phyloP scores from a whole-genome alignment of 495 filamentous ascomycete genomes.

The Tuber magnatum region DNA sequence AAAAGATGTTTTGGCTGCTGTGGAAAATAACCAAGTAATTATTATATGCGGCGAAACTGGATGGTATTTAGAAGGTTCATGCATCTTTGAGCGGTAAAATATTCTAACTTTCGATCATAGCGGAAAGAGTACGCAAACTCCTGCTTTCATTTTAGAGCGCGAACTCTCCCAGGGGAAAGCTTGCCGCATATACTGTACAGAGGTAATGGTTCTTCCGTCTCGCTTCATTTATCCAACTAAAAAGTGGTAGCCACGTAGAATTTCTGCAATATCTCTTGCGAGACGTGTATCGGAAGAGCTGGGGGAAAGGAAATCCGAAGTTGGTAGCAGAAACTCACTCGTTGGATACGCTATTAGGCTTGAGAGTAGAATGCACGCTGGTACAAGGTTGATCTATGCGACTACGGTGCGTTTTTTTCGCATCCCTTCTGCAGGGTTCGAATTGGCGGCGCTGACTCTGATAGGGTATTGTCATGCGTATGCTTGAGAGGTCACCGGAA shows the following conservation, averaged over 20 bases:
- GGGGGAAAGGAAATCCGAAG: constrained; percentile 70
- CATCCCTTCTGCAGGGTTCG: background rate
- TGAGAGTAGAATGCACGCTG: constrained; percentile 71
- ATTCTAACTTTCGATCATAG: constrained; percentile 40
- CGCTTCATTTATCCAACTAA: constrained; percentile 5
- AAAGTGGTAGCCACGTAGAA: constrained; percentile 60
- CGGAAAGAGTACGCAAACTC: constrained; percentile 95
- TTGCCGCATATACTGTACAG: constrained; percentile 91
- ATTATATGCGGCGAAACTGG: constrained; percentile 95
- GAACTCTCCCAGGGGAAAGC: constrained; percentile 68
- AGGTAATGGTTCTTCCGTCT: constrained; percentile 41
- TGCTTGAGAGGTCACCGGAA: constrained; percentile 82
- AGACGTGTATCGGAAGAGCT: constrained; percentile 88
- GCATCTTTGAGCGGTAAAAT: background rate
- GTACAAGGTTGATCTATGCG: constrained; percentile 81
- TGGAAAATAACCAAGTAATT: constrained; percentile 69
- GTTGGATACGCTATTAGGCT: constrained; percentile 91
- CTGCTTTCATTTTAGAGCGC: constrained; percentile 82
- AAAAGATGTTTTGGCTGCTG: constrained; percentile 61
- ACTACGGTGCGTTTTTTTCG: constrained; percentile 48
- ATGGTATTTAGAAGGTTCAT: constrained; percentile 45
- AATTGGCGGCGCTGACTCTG: constrained; percentile 34
- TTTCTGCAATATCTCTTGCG: constrained; percentile 90
- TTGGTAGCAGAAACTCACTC: constrained; percentile 74
- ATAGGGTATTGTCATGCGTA: constrained; percentile 88